Conservation (phyloP, 2,329 filamentous ascomycete species). For the Fusarium protoensiforme region DNA sequence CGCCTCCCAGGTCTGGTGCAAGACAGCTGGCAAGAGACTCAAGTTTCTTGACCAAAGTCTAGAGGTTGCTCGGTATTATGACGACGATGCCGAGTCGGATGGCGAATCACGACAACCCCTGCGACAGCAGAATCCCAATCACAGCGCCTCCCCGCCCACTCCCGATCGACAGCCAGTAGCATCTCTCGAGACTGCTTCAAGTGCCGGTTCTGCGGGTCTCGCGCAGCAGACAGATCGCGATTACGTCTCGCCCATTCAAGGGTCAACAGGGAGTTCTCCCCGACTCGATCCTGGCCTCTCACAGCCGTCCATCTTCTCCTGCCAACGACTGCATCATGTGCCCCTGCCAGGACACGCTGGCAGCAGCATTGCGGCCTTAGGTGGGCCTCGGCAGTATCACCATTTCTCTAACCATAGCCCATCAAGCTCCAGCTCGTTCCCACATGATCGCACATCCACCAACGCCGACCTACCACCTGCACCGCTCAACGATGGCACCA, state of each 20-base stretch:
- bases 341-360: neutral
- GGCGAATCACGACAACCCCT: neutral
- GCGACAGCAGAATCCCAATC: neutral
- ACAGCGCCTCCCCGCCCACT: neutral
- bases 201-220: conserved; percentile 3
- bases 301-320: neutral
- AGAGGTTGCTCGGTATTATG: neutral
- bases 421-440: neutral
- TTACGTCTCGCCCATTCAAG: neutral
- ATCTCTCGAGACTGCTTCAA: neutral
- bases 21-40: conserved; percentile 26
- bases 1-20: conserved; percentile 27
- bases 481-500: conserved; percentile 10
- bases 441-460: neutral
- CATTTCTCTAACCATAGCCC: conserved; percentile 6
- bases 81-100: conserved; percentile 13
- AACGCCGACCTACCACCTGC: neutral
- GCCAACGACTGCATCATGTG: neutral
- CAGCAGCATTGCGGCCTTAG: neutral
- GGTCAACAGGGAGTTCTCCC: conserved; percentile 6
- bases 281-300: neutral
- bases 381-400: neutral
- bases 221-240: neutral
- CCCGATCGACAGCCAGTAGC: neutral
- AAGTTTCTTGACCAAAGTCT: conserved; percentile 26